A percentile compares a stretch with the other conserved stretches of the same genome.
Conservation (phyloP, 768 basidiomycete species). For the Pleurotus salmoneostramineus region DNA sequence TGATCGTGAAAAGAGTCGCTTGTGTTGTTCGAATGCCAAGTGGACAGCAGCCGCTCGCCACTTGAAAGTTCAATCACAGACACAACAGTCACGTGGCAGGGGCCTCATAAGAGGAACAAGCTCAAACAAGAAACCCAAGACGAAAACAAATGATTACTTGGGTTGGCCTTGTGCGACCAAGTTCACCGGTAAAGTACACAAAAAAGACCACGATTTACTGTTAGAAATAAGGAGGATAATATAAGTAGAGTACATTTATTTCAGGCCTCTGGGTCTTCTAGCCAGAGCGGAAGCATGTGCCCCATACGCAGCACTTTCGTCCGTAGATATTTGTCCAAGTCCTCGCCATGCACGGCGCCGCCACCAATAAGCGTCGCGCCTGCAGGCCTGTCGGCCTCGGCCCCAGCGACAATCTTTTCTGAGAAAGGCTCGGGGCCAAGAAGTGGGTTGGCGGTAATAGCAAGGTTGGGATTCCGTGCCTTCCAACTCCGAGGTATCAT, state of each 20-base stretch:
- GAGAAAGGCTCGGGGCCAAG: constrained; percentile 13
- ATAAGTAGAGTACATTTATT: not conserved
- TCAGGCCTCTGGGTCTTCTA: constrained; percentile 28
- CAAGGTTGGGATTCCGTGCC: constrained; percentile 29
- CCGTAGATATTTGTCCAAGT: constrained; percentile 91
- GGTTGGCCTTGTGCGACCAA: not conserved
- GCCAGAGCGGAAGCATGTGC: constrained; percentile 74
- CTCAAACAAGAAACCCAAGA: not conserved
- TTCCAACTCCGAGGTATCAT: constrained; percentile 96
- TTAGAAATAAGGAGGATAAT: no score
- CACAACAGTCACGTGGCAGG: not conserved
- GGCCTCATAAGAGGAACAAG: not conserved
- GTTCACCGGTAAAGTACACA: not conserved
- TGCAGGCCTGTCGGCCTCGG: constrained; percentile 34
- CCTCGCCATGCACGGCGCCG: constrained; percentile 70
- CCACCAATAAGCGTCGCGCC: constrained; percentile 84
- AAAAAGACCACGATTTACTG: no score
- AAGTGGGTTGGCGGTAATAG: constrained; percentile 15
- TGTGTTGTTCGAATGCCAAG: not conserved
- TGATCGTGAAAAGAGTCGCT: constrained; percentile 1
- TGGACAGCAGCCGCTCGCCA: not conserved
- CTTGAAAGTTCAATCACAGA: not conserved
- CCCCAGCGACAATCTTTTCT: constrained; percentile 16
- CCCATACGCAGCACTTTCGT: constrained; percentile 99
- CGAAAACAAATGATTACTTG: not conserved